These are phyloP conservation scores for Hypoxylon sp. DNA, from an alignment of 2,329 filamentous ascomycete species.

Conservation along the genomic window DNA sequence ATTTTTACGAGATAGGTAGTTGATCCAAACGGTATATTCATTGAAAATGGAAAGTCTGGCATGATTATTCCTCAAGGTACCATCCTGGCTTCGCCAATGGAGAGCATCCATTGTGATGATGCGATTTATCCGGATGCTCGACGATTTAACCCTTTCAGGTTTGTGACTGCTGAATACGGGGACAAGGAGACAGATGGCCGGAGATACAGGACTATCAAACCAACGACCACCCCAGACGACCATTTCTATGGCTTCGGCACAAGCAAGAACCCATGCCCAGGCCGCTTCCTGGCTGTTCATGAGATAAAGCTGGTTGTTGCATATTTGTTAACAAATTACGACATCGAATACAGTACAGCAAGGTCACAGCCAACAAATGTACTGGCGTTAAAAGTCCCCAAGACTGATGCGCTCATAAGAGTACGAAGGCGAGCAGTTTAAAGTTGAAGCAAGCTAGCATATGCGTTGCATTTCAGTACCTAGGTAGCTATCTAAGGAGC, in stretches of 20 bases:
- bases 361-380: neutral
- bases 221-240: constrained; percentile 4
- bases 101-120: constrained; percentile 8
- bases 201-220: neutral
- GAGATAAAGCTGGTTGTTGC: constrained; percentile 19
- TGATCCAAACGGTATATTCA: constrained; percentile 2
- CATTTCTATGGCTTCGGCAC: constrained; percentile 15
- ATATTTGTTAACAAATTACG: constrained; percentile 10
- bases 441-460: too few species aligned
- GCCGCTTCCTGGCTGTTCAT: constrained; percentile 17
- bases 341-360: constrained; percentile 8
- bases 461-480: too few species aligned
- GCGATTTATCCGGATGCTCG: constrained; percentile 5
- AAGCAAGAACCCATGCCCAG: constrained; percentile 21
- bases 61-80: constrained; percentile 10
- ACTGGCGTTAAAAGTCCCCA: constrained; percentile 2
- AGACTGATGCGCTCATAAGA: neutral
- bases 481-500: too few species aligned
- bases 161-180: neutral
- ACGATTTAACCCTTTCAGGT: constrained; percentile 11
- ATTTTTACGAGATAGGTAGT: neutral
- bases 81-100: constrained; percentile 3
- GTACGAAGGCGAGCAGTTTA: neutral
- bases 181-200: neutral
- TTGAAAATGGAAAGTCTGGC: constrained; percentile 9